A percentile compares a stretch with the other conserved stretches of the same genome.
phyloP scores from a whole-genome alignment of 2,329 filamentous ascomycete species.

The Fusarium devonianum region DNA sequence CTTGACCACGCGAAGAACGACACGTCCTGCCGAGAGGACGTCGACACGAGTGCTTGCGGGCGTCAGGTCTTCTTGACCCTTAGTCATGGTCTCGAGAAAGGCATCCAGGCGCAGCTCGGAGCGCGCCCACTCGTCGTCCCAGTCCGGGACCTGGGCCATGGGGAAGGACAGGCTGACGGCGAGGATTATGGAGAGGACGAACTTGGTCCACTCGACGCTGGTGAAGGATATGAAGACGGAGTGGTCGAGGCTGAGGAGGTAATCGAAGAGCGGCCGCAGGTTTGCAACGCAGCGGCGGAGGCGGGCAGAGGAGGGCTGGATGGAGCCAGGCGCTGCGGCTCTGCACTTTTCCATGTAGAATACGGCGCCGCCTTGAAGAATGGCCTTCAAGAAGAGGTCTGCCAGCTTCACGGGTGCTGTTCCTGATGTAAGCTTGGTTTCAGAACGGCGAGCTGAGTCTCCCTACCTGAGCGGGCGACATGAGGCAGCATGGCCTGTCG shows the following conservation, averaged over 20 bases:
- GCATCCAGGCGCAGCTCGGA: conserved; percentile 49
- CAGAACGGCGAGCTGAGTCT: background rate
- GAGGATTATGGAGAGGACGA: conserved; percentile 53
- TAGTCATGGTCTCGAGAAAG: conserved; percentile 50
- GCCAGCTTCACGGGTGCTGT: conserved; percentile 43
- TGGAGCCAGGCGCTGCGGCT: conserved; percentile 5
- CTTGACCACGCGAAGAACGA: conserved; percentile 56
- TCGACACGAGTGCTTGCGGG: conserved; percentile 47
- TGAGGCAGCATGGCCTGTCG: conserved; percentile 47
- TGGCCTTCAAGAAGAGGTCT: conserved; percentile 49
- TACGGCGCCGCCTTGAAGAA: conserved; percentile 50
- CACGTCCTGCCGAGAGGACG: conserved; percentile 53
- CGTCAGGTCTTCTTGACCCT: conserved; percentile 33
- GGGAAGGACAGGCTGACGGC: conserved; percentile 58
- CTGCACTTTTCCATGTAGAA: conserved; percentile 36
- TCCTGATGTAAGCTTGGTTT: conserved; percentile 28
- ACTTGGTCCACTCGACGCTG: conserved; percentile 52
- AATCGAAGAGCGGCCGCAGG: conserved; percentile 46
- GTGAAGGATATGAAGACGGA: conserved; percentile 48
- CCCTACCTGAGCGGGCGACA: conserved; percentile 39
- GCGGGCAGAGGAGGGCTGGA: conserved; percentile 27
- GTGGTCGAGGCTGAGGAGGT: conserved; percentile 42
- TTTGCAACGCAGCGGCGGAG: conserved; percentile 38
- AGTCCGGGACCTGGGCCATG: conserved; percentile 47
- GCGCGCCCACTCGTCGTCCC: conserved; percentile 50